Percentiles rank a stretch among this genome's conserved stretches.
These are phyloP conservation scores for Arthrobotrys pseudoclavata DNA, from an alignment of 2,329 filamentous ascomycete species.

Conservation along the genomic window DNA sequence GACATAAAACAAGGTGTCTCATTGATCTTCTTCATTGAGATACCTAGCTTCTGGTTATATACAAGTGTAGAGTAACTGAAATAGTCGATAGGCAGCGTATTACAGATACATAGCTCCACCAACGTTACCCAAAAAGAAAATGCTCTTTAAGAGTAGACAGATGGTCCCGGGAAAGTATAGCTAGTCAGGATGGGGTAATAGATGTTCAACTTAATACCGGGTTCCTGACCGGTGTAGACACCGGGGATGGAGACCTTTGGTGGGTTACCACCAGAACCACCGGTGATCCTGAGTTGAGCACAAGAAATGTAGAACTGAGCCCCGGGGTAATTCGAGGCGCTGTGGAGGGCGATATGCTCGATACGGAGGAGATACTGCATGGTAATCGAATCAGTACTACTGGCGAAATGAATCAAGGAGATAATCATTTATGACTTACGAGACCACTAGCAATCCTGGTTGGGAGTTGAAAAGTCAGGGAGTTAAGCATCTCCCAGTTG, in stretches of 20 bases:
- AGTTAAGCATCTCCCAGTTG: conserved; percentile 59
- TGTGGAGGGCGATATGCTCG: conserved; percentile 66
- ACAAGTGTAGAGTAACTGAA: neutral
- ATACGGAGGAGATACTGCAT: conserved; percentile 65
- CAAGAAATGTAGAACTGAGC: conserved; percentile 67
- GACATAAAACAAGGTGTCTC: neutral
- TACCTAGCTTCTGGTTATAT: conserved; percentile 1
- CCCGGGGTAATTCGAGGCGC: conserved; percentile 64
- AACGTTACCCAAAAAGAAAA: neutral
- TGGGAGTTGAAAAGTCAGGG: conserved; percentile 68
- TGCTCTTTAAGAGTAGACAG: conserved; percentile 58
- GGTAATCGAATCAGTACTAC: conserved; percentile 16
- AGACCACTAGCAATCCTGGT: conserved; percentile 66
- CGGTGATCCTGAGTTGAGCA: conserved; percentile 67
- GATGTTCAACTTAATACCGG: conserved; percentile 61
- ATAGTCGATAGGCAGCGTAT: conserved; percentile 2
- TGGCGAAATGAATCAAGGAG: neutral
- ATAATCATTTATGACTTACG: conserved; percentile 19
- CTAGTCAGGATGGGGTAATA: conserved; percentile 60
- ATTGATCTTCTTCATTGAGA: conserved; percentile 15
- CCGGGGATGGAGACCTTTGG: conserved; percentile 67
- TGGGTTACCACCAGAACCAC: conserved; percentile 66
- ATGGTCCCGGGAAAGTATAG: conserved; percentile 61
- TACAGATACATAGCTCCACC: neutral
- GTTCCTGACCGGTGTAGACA: conserved; percentile 64